Percentiles rank a stretch among this genome's conserved stretches.
phyloP scores from a whole-genome alignment of 2,329 filamentous ascomycete genomes.

The Sporothrix variecibatus region DNA sequence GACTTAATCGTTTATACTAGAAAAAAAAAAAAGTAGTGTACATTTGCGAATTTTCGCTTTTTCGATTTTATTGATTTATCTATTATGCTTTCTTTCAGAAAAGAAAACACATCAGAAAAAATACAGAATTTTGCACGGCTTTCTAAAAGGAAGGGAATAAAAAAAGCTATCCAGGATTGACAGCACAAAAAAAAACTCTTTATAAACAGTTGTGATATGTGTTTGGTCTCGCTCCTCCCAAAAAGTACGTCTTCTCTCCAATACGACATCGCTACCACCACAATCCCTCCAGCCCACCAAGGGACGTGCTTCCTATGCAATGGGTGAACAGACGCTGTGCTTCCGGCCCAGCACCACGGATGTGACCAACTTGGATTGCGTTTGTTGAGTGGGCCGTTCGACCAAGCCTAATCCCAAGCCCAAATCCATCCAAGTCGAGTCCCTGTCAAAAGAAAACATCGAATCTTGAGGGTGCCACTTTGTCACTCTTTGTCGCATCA shows the following conservation, averaged over 20 bases:
- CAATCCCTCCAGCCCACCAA: background rate
- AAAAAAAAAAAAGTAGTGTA: no score
- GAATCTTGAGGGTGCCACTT: background rate
- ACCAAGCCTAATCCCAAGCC: background rate
- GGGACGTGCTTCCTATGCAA: background rate
- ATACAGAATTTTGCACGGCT: no score
- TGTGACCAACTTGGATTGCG: background rate
- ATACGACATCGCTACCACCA: background rate
- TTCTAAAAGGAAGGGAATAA: no score
- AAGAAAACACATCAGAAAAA: no score
- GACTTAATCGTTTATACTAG: no score
- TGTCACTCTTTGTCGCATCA: background rate
- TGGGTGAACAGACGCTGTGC: background rate
- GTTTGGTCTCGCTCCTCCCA: background rate
- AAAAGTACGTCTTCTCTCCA: background rate
- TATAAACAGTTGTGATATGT: background rate
- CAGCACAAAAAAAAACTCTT: background rate
- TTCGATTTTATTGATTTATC: no score
- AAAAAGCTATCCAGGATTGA: no score
- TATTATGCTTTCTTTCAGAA: no score
- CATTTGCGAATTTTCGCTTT: no score
- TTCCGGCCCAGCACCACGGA: conserved; percentile 14
- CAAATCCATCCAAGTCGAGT: background rate
- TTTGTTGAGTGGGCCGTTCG: background rate
- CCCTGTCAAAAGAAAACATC: background rate